Base-by-base conservation (phyloP, 805 yeast genomes). In the Debaryomyces tyrocola region DNA sequence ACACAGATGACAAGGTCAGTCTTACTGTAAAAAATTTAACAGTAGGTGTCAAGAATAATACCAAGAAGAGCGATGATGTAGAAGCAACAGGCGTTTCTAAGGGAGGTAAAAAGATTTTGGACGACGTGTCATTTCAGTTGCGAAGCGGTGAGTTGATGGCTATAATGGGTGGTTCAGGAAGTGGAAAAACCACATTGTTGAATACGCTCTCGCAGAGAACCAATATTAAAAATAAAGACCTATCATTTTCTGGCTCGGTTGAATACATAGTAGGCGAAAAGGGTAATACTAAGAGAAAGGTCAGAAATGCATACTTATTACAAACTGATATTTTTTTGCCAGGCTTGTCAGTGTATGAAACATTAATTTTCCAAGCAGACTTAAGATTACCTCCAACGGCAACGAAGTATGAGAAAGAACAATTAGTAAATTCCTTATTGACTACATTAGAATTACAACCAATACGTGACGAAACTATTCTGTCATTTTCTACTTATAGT, bases 131-230 rank as follows among this genome's bases (percentile, higher is more conserved):
- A 2, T 74, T 87, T 49, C 82, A 80, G 42, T 69, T 87, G 9
- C 77, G 80, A 0, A 62, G 78, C 11, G 87, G 88, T 14, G 70
- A 84, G 8, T 64, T 90, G 33, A 74, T 89, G 64, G 95, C 95
- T 5, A 85, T 89, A 8, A 77, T 90, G 70, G 96, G 96, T 2
- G 92, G 96, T 0, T 85, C 91, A 0, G 96, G 96, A 0, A 82
- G 90, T 3, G 96, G 96, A 3, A 89, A 90, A 58, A 89, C 96
- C 0, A 87, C 96, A 0, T 61, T 89, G 37, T 67, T 89, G 18
- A 89, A 89, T 58, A 80, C 81, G 0, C 60, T 85, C 40, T 82
- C 89, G 0, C 76, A 80, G 39, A 63, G 85, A 51, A 69, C 77
- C 15, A 70, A 62, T 43, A 54, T 73, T 0, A 60, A 68, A 8